Base-by-base conservation (phyloP, 2,329 filamentous ascomycete species). In the Dactylellina parvicollis region DNA sequence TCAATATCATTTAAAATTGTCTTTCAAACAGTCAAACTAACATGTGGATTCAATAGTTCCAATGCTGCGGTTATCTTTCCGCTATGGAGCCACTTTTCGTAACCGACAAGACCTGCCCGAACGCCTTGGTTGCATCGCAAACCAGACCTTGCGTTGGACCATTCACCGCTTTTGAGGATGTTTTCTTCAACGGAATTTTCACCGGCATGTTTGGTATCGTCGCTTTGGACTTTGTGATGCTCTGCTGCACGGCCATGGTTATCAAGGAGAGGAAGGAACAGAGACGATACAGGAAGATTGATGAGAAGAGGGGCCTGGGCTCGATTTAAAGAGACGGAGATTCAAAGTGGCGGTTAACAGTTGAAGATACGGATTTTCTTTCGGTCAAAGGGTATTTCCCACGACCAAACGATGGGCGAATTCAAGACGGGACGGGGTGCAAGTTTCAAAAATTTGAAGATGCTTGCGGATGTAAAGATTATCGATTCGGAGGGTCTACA, bases 161-260 rank as follows among this genome's bases (percentile, higher is more conserved):
- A 1, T 88, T 95, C 76, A 86, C 86, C 22, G 85, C 83, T 60
- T 92, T 89, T 77, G 85, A 88, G 69, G 92, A 92, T 80, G 82
- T 83, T 67, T 90, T 89, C 78, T 82, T 94, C 75, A 90, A 92
- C 81, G 82, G 87, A 64, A 87, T 94, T 79, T 95, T 94, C 80
- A 95, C 91, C 0, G 87, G 87, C 22, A 84, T 90, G 61, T 95
- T 95, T 79, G 91, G 90, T 74, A 88, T 94, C 80, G 90, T 93
- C 74, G 90, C 87, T 82, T 80, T 92, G 75, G 88, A 92, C 78
- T 85, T 85, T 42, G 78, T 91, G 56, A 83, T 94, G 52, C 82
- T 94, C 76, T 82, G 94, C 64, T 86, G 87, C 76, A 88, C 89
- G 10, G 88, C 89, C 28, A 92, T 92, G 81, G 84, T 95, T 46